Conservation (phyloP, 139 green algal species). For the Micromonas pusilla region DNA sequence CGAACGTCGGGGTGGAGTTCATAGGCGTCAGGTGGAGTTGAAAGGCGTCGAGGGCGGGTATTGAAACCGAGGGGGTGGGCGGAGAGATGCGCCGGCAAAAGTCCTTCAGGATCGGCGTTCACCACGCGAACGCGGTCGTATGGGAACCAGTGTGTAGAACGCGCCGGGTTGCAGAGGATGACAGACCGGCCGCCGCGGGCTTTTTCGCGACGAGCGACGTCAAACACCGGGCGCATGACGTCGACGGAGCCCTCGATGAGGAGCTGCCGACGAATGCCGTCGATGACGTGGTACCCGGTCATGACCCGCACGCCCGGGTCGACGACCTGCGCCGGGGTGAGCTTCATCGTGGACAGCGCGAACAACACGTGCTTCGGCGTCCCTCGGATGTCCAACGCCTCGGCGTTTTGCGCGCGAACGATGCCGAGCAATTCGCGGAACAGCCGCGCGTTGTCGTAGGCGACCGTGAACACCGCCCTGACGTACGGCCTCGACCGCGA, state of each 20-base stretch:
- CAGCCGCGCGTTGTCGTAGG: background rate
- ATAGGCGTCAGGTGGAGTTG: too few species aligned
- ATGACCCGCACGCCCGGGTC: background rate
- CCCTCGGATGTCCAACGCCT: background rate
- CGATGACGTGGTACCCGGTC: background rate
- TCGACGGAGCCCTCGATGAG: background rate
- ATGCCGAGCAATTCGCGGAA: background rate
- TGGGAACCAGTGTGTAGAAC: too few species aligned
- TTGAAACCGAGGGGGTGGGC: too few species aligned
- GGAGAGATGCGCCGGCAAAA: too few species aligned
- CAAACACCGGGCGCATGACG: background rate
- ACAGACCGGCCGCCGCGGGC: too few species aligned
- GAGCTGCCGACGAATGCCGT: background rate
- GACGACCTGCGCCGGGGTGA: background rate
- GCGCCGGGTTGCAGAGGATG: too few species aligned
- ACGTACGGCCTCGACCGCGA: background rate
- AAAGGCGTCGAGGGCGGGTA: too few species aligned
- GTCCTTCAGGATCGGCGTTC: background rate
- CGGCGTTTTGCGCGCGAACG: background rate
- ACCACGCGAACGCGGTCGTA: background rate
- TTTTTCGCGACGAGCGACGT: background rate
- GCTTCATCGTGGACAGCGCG: background rate
- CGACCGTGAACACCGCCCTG: background rate
- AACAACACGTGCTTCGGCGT: background rate
- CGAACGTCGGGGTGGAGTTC: too few species aligned